Percentiles rank a stretch among this genome's conserved stretches.
Evolutionary conservation across 169 alveolate species (phyloP).

Genomic region (Plasmodium chabaudi): DNA sequence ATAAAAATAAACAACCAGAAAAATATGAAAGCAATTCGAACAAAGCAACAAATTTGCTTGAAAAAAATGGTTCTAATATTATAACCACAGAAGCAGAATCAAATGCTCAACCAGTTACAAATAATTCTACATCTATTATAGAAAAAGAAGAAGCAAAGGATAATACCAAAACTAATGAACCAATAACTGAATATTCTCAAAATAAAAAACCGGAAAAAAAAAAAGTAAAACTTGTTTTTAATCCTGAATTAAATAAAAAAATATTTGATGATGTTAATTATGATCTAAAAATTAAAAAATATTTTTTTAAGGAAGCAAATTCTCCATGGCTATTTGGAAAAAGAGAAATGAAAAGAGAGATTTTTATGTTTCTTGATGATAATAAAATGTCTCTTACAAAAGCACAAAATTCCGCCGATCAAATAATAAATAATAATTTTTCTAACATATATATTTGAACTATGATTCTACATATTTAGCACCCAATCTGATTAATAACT

Average conservation of each 20-base stretch:
- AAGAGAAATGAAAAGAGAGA: conserved; percentile 36
- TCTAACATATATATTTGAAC: conserved; percentile 33
- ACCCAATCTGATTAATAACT: too few relatives aligned
- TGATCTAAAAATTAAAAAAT: conserved; percentile 52
- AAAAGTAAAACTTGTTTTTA: conserved; percentile 40
- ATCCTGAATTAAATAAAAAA: conserved; percentile 44
- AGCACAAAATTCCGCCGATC: conserved; percentile 44
- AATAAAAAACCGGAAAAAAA: conserved; percentile 5
- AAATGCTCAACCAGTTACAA: too few relatives aligned
- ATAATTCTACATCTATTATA: too few relatives aligned
- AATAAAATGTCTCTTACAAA: conserved; percentile 42
- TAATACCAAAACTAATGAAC: too few relatives aligned
- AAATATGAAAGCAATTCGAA: too few relatives aligned
- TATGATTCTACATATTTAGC: too few relatives aligned
- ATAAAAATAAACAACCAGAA: too few relatives aligned
- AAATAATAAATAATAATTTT: conserved; percentile 28
- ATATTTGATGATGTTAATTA: conserved; percentile 59
- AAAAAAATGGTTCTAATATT: too few relatives aligned
- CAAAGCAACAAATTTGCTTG: too few relatives aligned
- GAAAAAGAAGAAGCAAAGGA: too few relatives aligned
- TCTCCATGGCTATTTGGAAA: conserved; percentile 52
- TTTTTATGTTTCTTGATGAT: conserved; percentile 65
- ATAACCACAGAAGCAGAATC: too few relatives aligned
- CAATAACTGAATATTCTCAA: too few relatives aligned
- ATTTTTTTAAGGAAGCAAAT: conserved; percentile 61